Conservation (phyloP, 495 filamentous ascomycete species). For the Neurospora discreta region DNA sequence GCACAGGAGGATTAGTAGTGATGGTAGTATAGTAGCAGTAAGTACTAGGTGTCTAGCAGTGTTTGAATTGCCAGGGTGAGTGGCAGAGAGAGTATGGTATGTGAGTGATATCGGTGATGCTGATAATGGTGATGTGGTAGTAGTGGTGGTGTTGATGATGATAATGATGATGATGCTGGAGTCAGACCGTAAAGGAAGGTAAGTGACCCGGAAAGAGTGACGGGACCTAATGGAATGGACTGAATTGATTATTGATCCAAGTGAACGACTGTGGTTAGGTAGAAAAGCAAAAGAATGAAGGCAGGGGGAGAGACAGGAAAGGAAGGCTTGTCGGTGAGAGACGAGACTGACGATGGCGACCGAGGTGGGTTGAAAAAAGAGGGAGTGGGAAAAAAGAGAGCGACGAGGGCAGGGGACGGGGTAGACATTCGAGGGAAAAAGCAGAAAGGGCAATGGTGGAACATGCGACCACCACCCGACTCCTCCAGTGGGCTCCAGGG, state of each 20-base stretch:
- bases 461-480: constrained; percentile 9
- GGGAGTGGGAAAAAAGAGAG: constrained; percentile 19
- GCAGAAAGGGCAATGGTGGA: constrained; percentile 16
- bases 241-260: constrained; percentile 22
- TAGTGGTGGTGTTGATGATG: not conserved
- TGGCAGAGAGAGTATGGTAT: not conserved
- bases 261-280: constrained; percentile 33
- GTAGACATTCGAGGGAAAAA: constrained; percentile 19
- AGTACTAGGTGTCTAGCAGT: constrained; percentile 1
- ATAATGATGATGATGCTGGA: not conserved
- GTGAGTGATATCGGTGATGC: not conserved
- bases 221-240: constrained; percentile 18
- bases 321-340: constrained; percentile 19
- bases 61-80: not conserved
- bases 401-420: constrained; percentile 22
- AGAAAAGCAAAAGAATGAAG: constrained; percentile 23
- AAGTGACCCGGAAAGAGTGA: constrained; percentile 30
- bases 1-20: constrained; percentile 17
- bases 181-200: constrained; percentile 19
- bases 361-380: constrained; percentile 23
- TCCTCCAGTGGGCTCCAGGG: constrained; percentile 4
- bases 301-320: constrained; percentile 19
- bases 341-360: constrained; percentile 21
- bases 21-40: not conserved
- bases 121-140: not conserved